Percentiles rank a stretch among this genome's conserved stretches.
These are phyloP conservation scores for Pseudocercospora fuligena DNA, from an alignment of 2,329 filamentous ascomycete genomes.

Conservation along the genomic window DNA sequence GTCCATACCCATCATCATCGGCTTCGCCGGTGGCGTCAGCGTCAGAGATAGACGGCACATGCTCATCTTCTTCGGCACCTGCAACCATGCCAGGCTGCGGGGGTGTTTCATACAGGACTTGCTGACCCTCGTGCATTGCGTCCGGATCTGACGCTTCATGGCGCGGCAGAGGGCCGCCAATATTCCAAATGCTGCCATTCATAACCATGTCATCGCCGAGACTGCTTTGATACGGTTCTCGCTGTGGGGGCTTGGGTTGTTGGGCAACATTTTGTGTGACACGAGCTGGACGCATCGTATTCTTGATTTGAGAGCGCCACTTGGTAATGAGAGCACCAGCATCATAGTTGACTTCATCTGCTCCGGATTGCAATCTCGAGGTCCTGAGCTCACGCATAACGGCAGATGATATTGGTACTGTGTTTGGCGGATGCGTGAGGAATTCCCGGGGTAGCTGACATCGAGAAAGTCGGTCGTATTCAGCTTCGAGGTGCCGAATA, in stretches of 20 bases:
- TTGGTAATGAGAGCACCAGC: conserved; percentile 36
- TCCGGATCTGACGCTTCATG: not conserved
- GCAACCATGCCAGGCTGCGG: conserved; percentile 36
- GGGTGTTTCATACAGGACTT: conserved; percentile 37
- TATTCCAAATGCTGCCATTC: conserved; percentile 34
- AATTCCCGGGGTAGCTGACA: conserved; percentile 43
- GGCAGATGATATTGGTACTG: conserved; percentile 43
- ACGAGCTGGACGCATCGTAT: conserved; percentile 26
- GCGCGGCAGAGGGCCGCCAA: conserved; percentile 35
- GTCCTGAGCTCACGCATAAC: conserved; percentile 43
- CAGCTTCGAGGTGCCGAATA: conserved; percentile 47
- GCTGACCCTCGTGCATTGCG: conserved; percentile 14
- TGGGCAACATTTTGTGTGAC: not conserved
- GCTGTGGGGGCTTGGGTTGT: conserved; percentile 14
- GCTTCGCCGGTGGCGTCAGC: conserved; percentile 30
- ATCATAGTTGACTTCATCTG: conserved; percentile 34
- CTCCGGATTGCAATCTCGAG: conserved; percentile 20
- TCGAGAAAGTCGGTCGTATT: conserved; percentile 41
- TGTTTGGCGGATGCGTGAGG: conserved; percentile 41
- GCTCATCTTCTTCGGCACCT: conserved; percentile 29
- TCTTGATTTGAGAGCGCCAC: conserved; percentile 36
- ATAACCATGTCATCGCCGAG: conserved; percentile 35
- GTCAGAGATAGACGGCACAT: conserved; percentile 20
- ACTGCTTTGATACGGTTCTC: conserved; percentile 13
- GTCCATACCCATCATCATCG: conserved; percentile 23